Evolutionary conservation across 108 stramenopile genomes (phyloP), one percentile per base, ranked within the genome.

Genomic region (Aurantiochytrium sp.): DNA sequence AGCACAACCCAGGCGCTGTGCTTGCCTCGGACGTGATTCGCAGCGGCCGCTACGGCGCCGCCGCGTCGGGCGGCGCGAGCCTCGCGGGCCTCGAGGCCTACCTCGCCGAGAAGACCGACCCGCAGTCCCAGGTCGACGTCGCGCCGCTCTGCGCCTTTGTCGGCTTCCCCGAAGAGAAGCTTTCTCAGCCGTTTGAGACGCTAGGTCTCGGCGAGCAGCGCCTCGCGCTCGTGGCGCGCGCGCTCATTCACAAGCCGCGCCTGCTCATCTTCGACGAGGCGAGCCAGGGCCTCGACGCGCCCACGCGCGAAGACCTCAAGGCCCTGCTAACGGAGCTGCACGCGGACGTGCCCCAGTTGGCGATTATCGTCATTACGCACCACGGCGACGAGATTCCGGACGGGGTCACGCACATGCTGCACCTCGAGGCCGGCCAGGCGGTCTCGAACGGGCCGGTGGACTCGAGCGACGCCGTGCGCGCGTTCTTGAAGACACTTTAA

Each of bases 121-220:
- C 15, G 34, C 59, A 30, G 34, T 12, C 27, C 59, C 27, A 65
- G 59, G 24, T 19, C 34, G 59, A 65, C 24, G 22, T 65, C 19
- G 59, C 8, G 15, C 8, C 59, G 19, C 10, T 65, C 10, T 65
- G 59, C 1, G 59, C 27, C 8, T 65, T 65, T 65, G 59, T 65
- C 19, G 73, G 73, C 30, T 48, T 81, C 32, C 73, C 73, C 39
- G 12, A 6, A 42, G 39, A 41, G 0, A 48, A 48, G 73, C 45
- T 81, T 6, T 5, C 6, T 15, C 39, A 41, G 45, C 39, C 73
- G 21, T 81, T 81, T 24, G 39, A 48, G 73, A 48, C 39, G 21
- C 4, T 81, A 30, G 45, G 73, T 41, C 73, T 81, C 27, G 73
- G 73, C 6, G 73, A 81, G 32, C 73, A 81, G 73, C 73, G 73